Conservation (phyloP, 441 rosid genomes). For the Brassica hybrid region DNA sequence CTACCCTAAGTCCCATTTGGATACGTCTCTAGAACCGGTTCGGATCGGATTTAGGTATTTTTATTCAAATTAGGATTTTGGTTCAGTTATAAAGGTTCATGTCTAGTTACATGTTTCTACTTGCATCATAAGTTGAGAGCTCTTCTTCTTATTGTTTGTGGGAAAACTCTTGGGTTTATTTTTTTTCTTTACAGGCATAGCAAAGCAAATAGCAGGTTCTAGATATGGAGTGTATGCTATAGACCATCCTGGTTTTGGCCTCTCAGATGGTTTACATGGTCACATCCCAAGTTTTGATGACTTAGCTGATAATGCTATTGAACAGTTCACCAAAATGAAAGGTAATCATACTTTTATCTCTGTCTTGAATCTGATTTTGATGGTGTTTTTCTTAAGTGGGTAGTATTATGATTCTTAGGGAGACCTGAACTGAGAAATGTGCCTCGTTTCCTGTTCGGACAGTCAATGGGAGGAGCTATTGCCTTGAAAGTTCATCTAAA, state of each 20-base stretch:
- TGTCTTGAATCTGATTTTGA: not conserved
- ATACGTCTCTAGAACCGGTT: not conserved
- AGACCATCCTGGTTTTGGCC: constrained; percentile 91
- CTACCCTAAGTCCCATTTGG: not conserved
- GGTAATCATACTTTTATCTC: constrained; percentile 46
- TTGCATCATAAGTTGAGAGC: not conserved
- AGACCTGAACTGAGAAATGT: constrained; percentile 70
- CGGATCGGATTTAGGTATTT: not conserved
- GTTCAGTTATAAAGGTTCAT: not conserved
- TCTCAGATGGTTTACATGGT: constrained; percentile 91
- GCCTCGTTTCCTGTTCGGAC: constrained; percentile 82
- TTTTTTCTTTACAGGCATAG: constrained; percentile 65
- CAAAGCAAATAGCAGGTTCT: constrained; percentile 66
- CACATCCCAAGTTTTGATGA: constrained; percentile 74
- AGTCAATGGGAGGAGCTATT: constrained; percentile 99
- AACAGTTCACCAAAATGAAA: constrained; percentile 73
- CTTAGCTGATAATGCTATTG: constrained; percentile 72
- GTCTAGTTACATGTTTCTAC: constrained; percentile 17
- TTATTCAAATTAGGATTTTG: not conserved
- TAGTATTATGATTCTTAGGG: constrained; percentile 46
- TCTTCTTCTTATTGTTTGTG: constrained; percentile 13
- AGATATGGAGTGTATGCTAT: constrained; percentile 84
- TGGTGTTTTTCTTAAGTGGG: not conserved
- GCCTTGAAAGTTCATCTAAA: constrained; percentile 80
- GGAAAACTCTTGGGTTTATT: not conserved